These are phyloP conservation scores for Lodderomyces parapsilosis DNA, from an alignment of 1,139 yeast species.

Conservation along the genomic window DNA sequence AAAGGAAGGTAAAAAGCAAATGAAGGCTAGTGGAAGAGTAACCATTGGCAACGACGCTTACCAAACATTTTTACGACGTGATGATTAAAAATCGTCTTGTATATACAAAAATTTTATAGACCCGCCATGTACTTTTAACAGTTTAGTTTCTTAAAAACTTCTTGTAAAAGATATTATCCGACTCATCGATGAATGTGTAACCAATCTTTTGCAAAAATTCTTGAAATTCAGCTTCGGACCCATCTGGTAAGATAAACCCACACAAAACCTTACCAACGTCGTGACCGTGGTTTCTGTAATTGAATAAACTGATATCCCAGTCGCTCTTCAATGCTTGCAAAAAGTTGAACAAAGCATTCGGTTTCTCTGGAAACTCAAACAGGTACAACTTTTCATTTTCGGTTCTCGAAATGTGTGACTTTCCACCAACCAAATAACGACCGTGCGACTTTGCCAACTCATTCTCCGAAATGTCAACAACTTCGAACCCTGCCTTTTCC, in stretches of 20 bases:
- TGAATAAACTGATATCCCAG: constrained; percentile 94
- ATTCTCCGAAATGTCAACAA: constrained; percentile 82
- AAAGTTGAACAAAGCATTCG: constrained; percentile 86
- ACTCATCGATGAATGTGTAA: constrained; percentile 77
- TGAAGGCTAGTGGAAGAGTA: constrained; percentile 80
- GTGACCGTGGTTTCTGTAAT: constrained; percentile 94
- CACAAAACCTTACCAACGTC: constrained; percentile 91
- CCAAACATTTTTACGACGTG: constrained; percentile 58
- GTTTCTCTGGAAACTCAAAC: constrained; percentile 96
- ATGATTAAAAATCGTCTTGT: constrained; percentile 16
- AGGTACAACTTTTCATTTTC: constrained; percentile 73
- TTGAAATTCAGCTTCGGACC: constrained; percentile 63
- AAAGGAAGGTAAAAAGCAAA: constrained; percentile 87
- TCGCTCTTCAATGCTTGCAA: constrained; percentile 66
- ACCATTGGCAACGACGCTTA: constrained; percentile 81
- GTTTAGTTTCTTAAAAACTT: constrained; percentile 52
- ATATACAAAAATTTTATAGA: constrained; percentile 2
- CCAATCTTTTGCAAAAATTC: constrained; percentile 69
- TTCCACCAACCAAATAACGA: constrained; percentile 93
- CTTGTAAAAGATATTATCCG: constrained; percentile 78
- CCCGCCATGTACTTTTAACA: too few relatives aligned
- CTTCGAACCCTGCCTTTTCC: constrained; percentile 52
- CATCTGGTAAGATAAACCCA: constrained; percentile 81
- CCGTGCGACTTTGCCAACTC: constrained; percentile 97
- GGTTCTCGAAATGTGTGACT: constrained; percentile 22